Evolutionary conservation across 2,329 filamentous ascomycete species (phyloP).

Genomic region (Fusarium pseudograminearum): DNA sequence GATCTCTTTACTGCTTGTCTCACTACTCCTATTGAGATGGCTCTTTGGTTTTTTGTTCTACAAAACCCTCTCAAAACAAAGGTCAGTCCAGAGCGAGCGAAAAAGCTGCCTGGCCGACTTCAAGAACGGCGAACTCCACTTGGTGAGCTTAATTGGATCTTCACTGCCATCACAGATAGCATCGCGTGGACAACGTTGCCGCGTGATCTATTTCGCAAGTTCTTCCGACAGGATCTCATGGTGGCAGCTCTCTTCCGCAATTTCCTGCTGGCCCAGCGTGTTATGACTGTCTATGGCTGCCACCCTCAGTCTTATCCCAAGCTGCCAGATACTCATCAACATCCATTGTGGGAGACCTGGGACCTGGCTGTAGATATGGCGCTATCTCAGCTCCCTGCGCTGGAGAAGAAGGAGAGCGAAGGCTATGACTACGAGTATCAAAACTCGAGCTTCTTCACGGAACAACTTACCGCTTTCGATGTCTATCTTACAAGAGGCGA

Average conservation of each 20-base stretch:
- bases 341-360: constrained; percentile 97
- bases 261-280: constrained; percentile 91
- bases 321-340: constrained; percentile 94
- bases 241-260: constrained; percentile 98
- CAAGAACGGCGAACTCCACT: constrained; percentile 94
- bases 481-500: constrained; percentile 88
- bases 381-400: constrained; percentile 84
- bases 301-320: constrained; percentile 92
- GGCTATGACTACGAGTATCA: constrained; percentile 88
- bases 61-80: constrained; percentile 82
- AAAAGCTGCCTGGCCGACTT: constrained; percentile 88
- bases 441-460: constrained; percentile 95
- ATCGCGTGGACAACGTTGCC: constrained; percentile 98
- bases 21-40: constrained; percentile 98
- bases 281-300: constrained; percentile 97
- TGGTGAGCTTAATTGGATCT: constrained; percentile 98
- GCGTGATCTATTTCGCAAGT: constrained; percentile 91
- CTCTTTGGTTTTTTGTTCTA: constrained; percentile 93
- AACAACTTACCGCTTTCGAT: constrained; percentile 96
- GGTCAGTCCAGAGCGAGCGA: constrained; percentile 83
- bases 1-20: constrained; percentile 97
- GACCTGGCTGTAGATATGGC: constrained; percentile 97
- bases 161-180: constrained; percentile 97
- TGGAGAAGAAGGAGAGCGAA: constrained; percentile 82
- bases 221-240: constrained; percentile 98